Evolutionary conservation across 306 rosid genomes (phyloP).

Genomic region (Malus sieversii): DNA sequence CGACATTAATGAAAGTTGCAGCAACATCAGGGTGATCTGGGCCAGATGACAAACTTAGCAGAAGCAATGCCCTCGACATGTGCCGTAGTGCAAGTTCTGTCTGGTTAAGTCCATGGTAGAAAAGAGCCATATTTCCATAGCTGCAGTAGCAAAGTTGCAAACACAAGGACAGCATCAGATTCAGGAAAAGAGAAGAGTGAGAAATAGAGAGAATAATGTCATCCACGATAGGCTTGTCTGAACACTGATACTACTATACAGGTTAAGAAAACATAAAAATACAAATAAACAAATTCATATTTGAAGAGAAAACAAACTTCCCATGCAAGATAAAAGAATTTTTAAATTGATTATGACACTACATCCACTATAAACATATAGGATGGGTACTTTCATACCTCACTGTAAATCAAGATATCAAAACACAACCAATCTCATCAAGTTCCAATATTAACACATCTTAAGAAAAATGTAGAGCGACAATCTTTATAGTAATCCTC

Average conservation of each 20-base stretch:
- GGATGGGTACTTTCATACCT: neutral
- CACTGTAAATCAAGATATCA: neutral
- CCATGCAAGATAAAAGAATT: neutral
- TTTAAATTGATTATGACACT: neutral
- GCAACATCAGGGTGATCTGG: slow-evolving; percentile 99
- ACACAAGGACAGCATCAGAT: slow-evolving; percentile 16
- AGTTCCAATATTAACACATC: neutral
- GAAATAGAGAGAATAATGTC: neutral
- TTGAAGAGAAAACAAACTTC: neutral
- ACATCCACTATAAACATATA: neutral
- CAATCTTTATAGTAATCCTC: neutral
- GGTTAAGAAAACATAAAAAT: neutral
- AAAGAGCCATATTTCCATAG: slow-evolving; percentile 97
- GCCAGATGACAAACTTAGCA: slow-evolving; percentile 89
- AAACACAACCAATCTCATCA: neutral
- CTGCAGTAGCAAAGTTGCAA: slow-evolving; percentile 40
- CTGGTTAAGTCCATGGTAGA: slow-evolving; percentile 93
- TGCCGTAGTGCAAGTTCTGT: slow-evolving; percentile 93
- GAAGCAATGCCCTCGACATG: slow-evolving; percentile 94
- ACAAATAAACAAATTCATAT: neutral
- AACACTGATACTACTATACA: neutral
- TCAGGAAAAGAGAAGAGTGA: neutral
- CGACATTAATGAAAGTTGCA: slow-evolving; percentile 86
- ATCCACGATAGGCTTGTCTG: neutral
- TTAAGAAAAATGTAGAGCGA: neutral